Conservation (phyloP, 2,329 filamentous ascomycete species). For the Aspergillus chevalieri region DNA sequence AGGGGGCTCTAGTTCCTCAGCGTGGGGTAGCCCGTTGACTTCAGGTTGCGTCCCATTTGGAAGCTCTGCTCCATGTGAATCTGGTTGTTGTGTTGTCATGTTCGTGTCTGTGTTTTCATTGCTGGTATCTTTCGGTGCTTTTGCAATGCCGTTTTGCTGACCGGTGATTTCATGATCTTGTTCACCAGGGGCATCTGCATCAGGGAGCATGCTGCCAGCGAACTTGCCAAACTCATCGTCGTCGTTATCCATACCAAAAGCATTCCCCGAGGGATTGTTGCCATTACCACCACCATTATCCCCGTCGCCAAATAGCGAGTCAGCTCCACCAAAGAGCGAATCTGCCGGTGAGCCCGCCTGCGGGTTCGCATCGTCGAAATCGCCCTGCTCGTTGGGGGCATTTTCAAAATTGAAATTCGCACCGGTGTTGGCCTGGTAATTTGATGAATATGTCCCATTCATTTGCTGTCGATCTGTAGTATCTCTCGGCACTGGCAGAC, state of each 20-base stretch:
- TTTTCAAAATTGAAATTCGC: conserved; percentile 49
- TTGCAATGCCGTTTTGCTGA: conserved; percentile 13
- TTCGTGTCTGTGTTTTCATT: conserved; percentile 7
- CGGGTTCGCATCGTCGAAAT: conserved; percentile 46
- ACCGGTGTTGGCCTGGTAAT: conserved; percentile 57
- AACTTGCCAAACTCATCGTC: conserved; percentile 77
- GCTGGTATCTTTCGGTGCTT: conserved; percentile 3
- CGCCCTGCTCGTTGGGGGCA: conserved; percentile 30
- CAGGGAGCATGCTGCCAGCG: conserved; percentile 53
- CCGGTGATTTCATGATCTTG: conserved; percentile 23
- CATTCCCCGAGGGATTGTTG: conserved; percentile 48
- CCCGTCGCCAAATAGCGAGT: conserved; percentile 83
- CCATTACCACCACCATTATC: conserved; percentile 49
- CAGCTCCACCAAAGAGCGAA: conserved; percentile 77
- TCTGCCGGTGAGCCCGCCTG: conserved; percentile 62
- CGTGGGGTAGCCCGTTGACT: conserved; percentile 38
- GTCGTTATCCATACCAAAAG: conserved; percentile 67
- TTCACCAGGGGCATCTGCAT: conserved; percentile 38
- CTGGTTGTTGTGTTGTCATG: conserved; percentile 9
- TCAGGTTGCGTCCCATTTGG: conserved; percentile 23
- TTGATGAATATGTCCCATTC: conserved; percentile 70
- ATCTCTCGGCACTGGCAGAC: conserved; percentile 67
- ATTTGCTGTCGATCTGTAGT: conserved; percentile 47
- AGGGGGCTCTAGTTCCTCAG: conserved; percentile 34
- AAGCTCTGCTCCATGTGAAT: conserved; percentile 13